Evolutionary conservation across 2,329 filamentous ascomycete species (phyloP), one percentile per base, ranked within the genome.

Genomic region (Neophaeococcomyces aloes): DNA sequence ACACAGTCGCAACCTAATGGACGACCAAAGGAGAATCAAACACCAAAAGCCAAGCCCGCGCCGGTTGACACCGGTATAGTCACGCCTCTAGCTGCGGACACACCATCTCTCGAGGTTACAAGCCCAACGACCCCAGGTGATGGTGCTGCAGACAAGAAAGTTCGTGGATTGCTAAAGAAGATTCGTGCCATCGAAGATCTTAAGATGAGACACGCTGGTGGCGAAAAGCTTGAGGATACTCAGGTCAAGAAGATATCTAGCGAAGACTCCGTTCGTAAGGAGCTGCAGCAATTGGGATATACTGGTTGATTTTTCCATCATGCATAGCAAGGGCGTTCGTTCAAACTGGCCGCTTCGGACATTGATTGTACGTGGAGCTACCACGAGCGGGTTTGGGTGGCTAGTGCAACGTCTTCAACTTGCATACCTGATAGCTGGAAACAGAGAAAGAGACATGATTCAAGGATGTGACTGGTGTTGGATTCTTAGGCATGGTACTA

Each of bases 221-320:
- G 89, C 4, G 91, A 98, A 73, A 96, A 95, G 73, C 70, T 98
- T 48, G 91, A 98, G 68, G 89, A 95, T 59, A 98, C 91, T 25
- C 91, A 98, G 69, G 79, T 98, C 65, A 93, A 94, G 74, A 98
- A 98, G 76, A 98, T 98, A 56, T 76, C 78, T 44, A 96, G 87
- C 17, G 94, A 96, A 69, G 71, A 79, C 38, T 67, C 75, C 13
- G 89, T 98, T 46, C 72, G 88, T 49, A 86, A 83, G 66, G 91
- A 98, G 67, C 69, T 98, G 47, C 76, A 83, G 36, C 68, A 63
- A 6, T 61, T 88, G 52, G 75, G 74, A 29, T 71, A 65, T 17
- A 44, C 41, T 21, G 41, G 41, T 19, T 44, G 41, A 44, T 21
- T 29, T 6, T 14, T 33, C 5, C 6, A n/a, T 31, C 32, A 7